Percentiles rank a stretch among this genome's conserved stretches.
These are phyloP conservation scores for Keqinozyma sinolaborantium DNA, from an alignment of 1,139 yeast genomes.

Conservation along the genomic window DNA sequence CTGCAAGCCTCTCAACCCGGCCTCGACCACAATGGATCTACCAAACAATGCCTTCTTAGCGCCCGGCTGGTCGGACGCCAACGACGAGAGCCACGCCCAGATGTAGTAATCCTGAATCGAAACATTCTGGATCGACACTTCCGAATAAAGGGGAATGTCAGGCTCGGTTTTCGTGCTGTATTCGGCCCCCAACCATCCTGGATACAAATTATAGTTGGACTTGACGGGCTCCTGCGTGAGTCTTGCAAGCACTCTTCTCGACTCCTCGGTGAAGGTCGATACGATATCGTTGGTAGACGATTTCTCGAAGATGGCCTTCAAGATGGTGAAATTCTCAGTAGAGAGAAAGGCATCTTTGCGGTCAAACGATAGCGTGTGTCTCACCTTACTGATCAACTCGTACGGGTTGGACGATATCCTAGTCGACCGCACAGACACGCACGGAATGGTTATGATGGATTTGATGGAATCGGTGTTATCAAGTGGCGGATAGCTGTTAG, in stretches of 20 bases:
- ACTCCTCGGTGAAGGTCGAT: conserved; percentile 68
- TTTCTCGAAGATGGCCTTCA: conserved; percentile 70
- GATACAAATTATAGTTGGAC: conserved; percentile 34
- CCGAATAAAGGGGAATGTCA: conserved; percentile 37
- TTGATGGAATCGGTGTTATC: conserved; percentile 34
- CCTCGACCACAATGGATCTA: conserved; percentile 71
- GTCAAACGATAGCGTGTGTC: conserved; percentile 66
- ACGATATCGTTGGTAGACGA: conserved; percentile 54
- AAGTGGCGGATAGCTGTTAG: conserved; percentile 62
- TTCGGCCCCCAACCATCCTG: conserved; percentile 41
- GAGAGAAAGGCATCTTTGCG: conserved; percentile 68
- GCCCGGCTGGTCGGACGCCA: conserved; percentile 72
- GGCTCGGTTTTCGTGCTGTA: conserved; percentile 13
- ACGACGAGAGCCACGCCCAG: conserved; percentile 85
- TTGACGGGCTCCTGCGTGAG: conserved; percentile 44
- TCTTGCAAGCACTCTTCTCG: conserved; percentile 62
- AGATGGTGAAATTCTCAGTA: conserved; percentile 73
- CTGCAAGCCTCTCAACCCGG: conserved; percentile 70
- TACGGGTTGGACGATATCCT: conserved; percentile 49
- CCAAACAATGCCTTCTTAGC: conserved; percentile 71
- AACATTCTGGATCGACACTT: conserved; percentile 59
- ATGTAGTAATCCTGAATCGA: conserved; percentile 83
- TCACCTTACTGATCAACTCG: conserved; percentile 49
- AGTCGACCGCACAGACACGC: conserved; percentile 67
- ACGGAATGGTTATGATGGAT: conserved; percentile 43